phyloP scores from a whole-genome alignment of 768 basidiomycete species.

The Cyathus striatus region DNA sequence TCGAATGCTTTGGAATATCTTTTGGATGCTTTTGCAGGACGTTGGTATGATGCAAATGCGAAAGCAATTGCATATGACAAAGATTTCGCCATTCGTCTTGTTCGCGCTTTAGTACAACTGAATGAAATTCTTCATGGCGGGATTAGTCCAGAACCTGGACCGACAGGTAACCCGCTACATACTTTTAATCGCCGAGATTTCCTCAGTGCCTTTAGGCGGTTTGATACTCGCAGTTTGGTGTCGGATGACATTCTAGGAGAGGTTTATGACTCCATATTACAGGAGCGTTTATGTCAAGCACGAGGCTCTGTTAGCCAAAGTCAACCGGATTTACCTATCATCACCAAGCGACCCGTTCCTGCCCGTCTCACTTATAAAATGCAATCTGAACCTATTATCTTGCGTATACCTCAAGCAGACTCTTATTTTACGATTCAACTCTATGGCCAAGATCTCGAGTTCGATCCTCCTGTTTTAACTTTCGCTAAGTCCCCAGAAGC shows the following conservation, averaged over 20 bases:
- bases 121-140: constrained; percentile 83
- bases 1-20: constrained; percentile 57
- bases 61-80: constrained; percentile 74
- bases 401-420: constrained; percentile 84
- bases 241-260: constrained; percentile 73
- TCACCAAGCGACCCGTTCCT: constrained; percentile 72
- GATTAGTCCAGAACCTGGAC: constrained; percentile 58
- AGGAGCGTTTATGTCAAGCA: constrained; percentile 70
- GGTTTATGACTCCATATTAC: constrained; percentile 72
- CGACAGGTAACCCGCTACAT: constrained; percentile 46
- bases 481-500: constrained; percentile 77
- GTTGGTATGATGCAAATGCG: constrained; percentile 90
- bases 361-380: constrained; percentile 79
- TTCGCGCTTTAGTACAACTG: constrained; percentile 79
- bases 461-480: constrained; percentile 80
- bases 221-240: constrained; percentile 66
- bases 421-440: constrained; percentile 79
- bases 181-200: constrained; percentile 76
- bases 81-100: constrained; percentile 72
- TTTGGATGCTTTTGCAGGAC: constrained; percentile 77
- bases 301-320: constrained; percentile 36
- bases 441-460: constrained; percentile 80
- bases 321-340: constrained; percentile 50
- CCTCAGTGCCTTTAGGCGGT: constrained; percentile 73
- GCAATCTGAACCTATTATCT: constrained; percentile 83